Conservation (phyloP, 2,329 filamentous ascomycete species). For the Pyricularia pennisetigena region DNA sequence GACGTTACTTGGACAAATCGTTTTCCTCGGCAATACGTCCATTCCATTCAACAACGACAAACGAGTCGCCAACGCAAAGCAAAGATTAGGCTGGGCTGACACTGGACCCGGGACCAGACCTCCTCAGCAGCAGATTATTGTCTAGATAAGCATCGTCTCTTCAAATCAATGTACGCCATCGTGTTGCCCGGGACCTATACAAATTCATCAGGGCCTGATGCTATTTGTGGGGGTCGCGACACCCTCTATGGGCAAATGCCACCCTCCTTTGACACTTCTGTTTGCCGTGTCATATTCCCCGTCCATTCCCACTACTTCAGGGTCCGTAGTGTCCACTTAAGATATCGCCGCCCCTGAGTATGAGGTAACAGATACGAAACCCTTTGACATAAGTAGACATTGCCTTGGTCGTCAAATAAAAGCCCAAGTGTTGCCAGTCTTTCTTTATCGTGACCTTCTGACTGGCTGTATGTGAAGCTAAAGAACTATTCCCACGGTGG, state of each 20-base stretch:
- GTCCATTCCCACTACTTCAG: not conserved
- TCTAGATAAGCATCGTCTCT: not conserved
- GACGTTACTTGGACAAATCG: not conserved
- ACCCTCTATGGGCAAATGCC: not conserved
- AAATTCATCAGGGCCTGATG: not conserved
- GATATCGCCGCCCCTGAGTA: not conserved
- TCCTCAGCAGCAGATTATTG: not conserved
- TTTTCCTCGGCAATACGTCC: not conserved
- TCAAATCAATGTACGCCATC: not conserved
- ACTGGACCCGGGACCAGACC: not conserved
- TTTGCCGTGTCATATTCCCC: not conserved
- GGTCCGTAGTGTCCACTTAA: not conserved
- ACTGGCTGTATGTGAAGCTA: not conserved
- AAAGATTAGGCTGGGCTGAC: not conserved
- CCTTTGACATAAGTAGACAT: not conserved
- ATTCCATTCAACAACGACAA: not conserved
- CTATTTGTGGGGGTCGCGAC: not conserved
- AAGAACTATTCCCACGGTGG: not conserved
- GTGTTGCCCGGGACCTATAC: not conserved
- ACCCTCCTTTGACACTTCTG: not conserved
- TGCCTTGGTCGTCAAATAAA: not conserved
- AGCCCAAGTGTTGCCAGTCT: not conserved
- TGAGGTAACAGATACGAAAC: not conserved
- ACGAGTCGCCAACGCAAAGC: not conserved
- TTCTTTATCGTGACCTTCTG: not conserved